A percentile compares a stretch with the other conserved stretches of the same genome.
phyloP scores from a whole-genome alignment of 345 rosid species.

The Acer yangbiense region DNA sequence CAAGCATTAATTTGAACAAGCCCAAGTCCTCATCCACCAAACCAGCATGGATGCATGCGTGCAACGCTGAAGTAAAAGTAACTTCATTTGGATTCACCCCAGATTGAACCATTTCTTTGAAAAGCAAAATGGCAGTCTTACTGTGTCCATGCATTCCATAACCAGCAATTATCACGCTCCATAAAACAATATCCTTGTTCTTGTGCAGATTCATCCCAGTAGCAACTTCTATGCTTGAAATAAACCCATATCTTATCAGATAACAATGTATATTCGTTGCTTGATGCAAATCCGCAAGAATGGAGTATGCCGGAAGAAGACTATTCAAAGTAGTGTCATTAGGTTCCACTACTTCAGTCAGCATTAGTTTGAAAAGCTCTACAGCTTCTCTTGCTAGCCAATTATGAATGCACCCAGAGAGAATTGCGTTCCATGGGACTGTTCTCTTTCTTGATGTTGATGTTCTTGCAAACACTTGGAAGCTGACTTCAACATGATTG shows the following conservation, averaged over 20 bases:
- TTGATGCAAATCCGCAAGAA: constrained; percentile 51
- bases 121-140: constrained; percentile 47
- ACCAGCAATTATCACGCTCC: constrained; percentile 64
- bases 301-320: constrained; percentile 65
- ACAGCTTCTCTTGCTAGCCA: constrained; percentile 46
- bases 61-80: constrained; percentile 60
- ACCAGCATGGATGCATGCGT: constrained; percentile 67
- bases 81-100: constrained; percentile 60
- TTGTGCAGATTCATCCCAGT: constrained; percentile 35
- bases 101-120: constrained; percentile 62
- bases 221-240: constrained; percentile 46
- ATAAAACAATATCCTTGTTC: constrained; percentile 50
- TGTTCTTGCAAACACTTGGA: constrained; percentile 50
- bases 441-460: constrained; percentile 55
- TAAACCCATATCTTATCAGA: constrained; percentile 49
- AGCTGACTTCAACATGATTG: constrained; percentile 51
- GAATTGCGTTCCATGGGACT: constrained; percentile 74
- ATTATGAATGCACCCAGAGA: constrained; percentile 58
- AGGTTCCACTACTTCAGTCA: constrained; percentile 43
- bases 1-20: constrained; percentile 49
- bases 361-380: constrained; percentile 50
- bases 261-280: constrained; percentile 56
- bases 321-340: constrained; percentile 58
- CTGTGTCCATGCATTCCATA: constrained; percentile 69
- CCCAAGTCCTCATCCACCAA: constrained; percentile 60